Conservation (phyloP, 2,329 filamentous ascomycete species). For the Epichloe scottii region DNA sequence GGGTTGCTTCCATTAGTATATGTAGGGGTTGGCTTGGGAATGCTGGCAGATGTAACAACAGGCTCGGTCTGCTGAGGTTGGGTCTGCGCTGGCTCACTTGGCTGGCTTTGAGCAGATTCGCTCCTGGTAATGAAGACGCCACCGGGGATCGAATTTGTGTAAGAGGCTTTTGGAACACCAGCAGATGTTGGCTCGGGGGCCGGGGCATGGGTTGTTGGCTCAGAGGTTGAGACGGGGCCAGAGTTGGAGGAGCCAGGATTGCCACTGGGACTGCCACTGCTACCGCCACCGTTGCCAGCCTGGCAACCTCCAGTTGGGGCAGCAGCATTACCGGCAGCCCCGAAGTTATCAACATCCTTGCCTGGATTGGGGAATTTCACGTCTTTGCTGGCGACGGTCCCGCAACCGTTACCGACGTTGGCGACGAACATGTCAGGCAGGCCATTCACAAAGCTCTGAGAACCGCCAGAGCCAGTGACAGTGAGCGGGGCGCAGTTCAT, state of each 20-base stretch:
- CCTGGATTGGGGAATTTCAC: conserved; percentile 53
- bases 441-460: conserved; percentile 38
- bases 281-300: neutral
- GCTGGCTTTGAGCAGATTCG: conserved; percentile 3
- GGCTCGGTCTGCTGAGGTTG: neutral
- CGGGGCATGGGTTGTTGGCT: neutral
- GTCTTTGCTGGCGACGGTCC: conserved; percentile 35
- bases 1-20: conserved; percentile 9
- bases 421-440: conserved; percentile 63
- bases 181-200: neutral
- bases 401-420: conserved; percentile 47
- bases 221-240: neutral
- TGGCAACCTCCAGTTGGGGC: neutral
- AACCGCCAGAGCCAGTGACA: conserved; percentile 42
- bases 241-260: no score
- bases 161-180: neutral
- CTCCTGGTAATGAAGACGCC: conserved; percentile 27
- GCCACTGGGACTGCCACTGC: no score
- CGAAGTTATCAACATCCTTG: conserved; percentile 35
- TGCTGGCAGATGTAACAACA: neutral
- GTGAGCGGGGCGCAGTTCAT: conserved; percentile 83
- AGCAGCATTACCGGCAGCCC: conserved; percentile 21
- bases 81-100: neutral
- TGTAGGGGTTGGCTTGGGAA: conserved; percentile 10
- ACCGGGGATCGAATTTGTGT: conserved; percentile 13